Base-by-base conservation (phyloP, 345 rosid species). In the Litchi chinensis region DNA sequence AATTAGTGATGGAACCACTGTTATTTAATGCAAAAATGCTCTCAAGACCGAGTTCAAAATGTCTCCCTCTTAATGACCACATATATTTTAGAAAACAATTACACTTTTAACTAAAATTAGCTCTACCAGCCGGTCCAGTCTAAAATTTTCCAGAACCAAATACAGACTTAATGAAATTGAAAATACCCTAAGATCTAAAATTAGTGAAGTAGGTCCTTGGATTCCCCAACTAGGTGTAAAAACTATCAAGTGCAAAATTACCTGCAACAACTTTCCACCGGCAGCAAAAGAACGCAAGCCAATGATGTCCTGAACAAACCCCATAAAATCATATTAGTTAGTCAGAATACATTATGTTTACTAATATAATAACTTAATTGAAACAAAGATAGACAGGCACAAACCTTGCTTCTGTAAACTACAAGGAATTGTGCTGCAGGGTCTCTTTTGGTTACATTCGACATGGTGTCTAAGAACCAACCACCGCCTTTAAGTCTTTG, bases 191-290 rank as follows among this genome's bases (percentile, higher is more conserved):
- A 40, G 52, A 41, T 60, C 10, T n/a, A 6, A 40, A 3, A 57
- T 59, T 40, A n/a, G 50, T 59, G 57, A 56, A 57, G 37, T 32
- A 32, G 37, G 37, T 32, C 3, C 37, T 32, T 32, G 37, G 37
- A 32, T 32, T 54, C 65, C 71, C 10, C 50, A 78, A 48, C 22
- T 37, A 28, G 48, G 39, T 63, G 15, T 32, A 75, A 46, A 63
- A 74, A 69, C 4, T 63, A 26, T 5, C 4, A 52, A 48, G 15
- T 63, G 44, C 22, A 41, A 60, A 71, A 19, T 76, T 90, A 93
- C 99, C 98, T 97, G 99, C 89, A 97, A 79, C 82, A 97, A 88
- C 89, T 94, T 97, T 70, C 99, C 99, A 76, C 99, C 99, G 37
- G 99, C 96, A 88, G 98, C 94, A 89, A 97, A 94, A 74, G 99